Percentiles rank a stretch among this genome's conserved stretches.
phyloP scores from a whole-genome alignment of 2,329 filamentous ascomycete species.

The Verticillium zaregamsianum region DNA sequence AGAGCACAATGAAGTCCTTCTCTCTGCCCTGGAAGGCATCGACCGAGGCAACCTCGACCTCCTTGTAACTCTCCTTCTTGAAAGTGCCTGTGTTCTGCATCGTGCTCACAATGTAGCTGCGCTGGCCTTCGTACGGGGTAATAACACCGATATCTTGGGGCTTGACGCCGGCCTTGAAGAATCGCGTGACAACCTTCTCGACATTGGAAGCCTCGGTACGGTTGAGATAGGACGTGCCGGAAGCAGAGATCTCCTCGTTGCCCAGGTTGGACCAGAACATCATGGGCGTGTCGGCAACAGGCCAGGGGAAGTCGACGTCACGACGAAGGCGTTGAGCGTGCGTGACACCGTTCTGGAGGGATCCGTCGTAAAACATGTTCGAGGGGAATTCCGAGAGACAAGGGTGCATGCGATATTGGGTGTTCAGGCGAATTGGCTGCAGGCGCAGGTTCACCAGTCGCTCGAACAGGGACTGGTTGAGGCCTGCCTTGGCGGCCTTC shows the following conservation, averaged over 20 bases:
- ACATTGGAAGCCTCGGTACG: constrained; percentile 96
- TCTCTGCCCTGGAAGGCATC: constrained; percentile 98
- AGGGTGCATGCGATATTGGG: constrained; percentile 98
- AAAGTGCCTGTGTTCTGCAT: constrained; percentile 98
- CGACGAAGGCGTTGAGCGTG: constrained; percentile 81
- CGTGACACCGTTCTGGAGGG: constrained; percentile 92
- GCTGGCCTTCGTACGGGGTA: constrained; percentile 96
- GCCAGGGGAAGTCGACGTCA: constrained; percentile 98
- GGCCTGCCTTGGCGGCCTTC: constrained; percentile 94
- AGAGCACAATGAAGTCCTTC: constrained; percentile 98
- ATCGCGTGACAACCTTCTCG: constrained; percentile 96
- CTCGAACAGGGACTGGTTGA: constrained; percentile 98
- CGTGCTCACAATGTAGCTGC: constrained; percentile 97
- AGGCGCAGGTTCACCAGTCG: constrained; percentile 89
- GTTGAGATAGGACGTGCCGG: constrained; percentile 96
- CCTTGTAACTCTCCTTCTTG: constrained; percentile 98
- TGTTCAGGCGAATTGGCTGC: constrained; percentile 87
- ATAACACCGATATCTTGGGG: constrained; percentile 94
- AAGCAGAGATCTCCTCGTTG: constrained; percentile 96
- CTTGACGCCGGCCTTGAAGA: constrained; percentile 98
- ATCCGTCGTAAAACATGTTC: constrained; percentile 99
- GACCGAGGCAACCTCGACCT: constrained; percentile 96
- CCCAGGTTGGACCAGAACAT: constrained; percentile 99
- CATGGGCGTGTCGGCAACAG: constrained; percentile 90
- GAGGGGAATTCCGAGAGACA: constrained; percentile 96